phyloP scores from a whole-genome alignment of 306 rosid genomes.

The Glycine latifolia region DNA sequence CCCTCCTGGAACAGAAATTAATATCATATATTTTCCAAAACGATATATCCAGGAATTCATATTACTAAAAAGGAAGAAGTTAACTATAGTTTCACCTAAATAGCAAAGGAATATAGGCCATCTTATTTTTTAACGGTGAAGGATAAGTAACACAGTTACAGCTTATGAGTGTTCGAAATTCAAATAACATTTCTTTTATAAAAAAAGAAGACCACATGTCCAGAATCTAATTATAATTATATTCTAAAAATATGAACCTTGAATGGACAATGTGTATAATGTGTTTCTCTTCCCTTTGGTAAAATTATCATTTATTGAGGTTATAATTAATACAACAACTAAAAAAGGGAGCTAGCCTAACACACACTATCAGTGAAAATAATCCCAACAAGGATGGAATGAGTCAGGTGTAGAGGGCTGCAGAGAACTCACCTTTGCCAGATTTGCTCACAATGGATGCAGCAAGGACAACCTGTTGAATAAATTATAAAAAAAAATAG shows the following conservation, averaged over 20 bases:
- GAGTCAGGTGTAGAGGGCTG: not conserved
- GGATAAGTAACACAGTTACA: not conserved
- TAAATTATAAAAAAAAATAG: conserved; percentile 38
- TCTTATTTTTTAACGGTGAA: not conserved
- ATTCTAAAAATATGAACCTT: not conserved
- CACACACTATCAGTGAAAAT: not conserved
- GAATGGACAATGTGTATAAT: not conserved
- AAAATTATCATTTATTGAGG: conserved; percentile 12
- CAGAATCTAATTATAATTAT: not conserved
- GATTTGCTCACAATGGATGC: conserved; percentile 89
- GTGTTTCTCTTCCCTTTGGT: conserved; percentile 1
- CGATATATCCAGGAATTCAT: too few relatives aligned
- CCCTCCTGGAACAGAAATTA: too few relatives aligned
- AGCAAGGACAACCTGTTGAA: conserved; percentile 87
- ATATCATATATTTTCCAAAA: too few relatives aligned
- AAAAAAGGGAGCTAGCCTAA: conserved; percentile 4
- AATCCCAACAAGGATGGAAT: conserved; percentile 6
- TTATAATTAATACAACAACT: conserved; percentile 17
- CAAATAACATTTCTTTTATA: not conserved
- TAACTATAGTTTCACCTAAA: too few relatives aligned
- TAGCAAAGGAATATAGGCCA: not conserved
- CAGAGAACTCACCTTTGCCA: conserved; percentile 83
- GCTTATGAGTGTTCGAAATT: not conserved
- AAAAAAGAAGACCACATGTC: not conserved
- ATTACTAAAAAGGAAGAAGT: too few relatives aligned